Percentiles rank a stretch among this genome's conserved stretches.
Conservation (phyloP, 2,329 filamentous ascomycete species). For the Pseudogymnoascus sp. region DNA sequence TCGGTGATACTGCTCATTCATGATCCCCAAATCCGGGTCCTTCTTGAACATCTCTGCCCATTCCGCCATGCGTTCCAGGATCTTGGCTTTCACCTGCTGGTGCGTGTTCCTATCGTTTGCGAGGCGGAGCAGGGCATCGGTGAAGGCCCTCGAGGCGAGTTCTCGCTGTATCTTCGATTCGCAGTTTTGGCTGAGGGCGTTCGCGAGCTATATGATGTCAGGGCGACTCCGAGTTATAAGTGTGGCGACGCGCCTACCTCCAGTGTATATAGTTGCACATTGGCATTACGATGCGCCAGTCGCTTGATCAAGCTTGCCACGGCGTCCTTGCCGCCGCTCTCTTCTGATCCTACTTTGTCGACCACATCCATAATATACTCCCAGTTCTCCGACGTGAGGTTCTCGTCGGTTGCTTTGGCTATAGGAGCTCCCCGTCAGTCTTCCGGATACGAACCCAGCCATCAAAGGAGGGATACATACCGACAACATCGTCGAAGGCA, state of each 20-base stretch:
- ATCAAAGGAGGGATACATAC: constrained; percentile 36
- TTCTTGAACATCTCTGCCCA: constrained; percentile 92
- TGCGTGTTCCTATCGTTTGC: constrained; percentile 94
- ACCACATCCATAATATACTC: constrained; percentile 46
- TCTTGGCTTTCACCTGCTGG: constrained; percentile 93
- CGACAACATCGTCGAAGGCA: constrained; percentile 63
- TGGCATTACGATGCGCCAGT: constrained; percentile 66
- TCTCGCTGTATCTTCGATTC: constrained; percentile 62
- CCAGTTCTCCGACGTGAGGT: constrained; percentile 69
- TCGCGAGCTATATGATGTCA: constrained; percentile 48
- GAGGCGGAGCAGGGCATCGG: constrained; percentile 82
- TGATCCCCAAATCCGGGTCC: constrained; percentile 89
- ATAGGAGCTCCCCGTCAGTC: constrained; percentile 12
- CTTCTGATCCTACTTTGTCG: constrained; percentile 34
- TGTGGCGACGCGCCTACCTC: constrained; percentile 38
- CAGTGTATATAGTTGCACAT: constrained; percentile 71
- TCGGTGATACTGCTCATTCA: constrained; percentile 89
- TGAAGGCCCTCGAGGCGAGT: constrained; percentile 67
- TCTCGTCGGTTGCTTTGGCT: constrained; percentile 93
- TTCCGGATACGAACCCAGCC: not conserved
- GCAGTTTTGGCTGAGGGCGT: constrained; percentile 67
- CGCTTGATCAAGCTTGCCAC: constrained; percentile 67
- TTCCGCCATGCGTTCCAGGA: constrained; percentile 90
- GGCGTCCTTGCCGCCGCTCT: constrained; percentile 53
- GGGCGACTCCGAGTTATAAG: not conserved